Percentiles rank a stretch among this genome's conserved stretches.
These are phyloP conservation scores for Ricinus communis DNA, from an alignment of 345 rosid species.

Conservation along the genomic window DNA sequence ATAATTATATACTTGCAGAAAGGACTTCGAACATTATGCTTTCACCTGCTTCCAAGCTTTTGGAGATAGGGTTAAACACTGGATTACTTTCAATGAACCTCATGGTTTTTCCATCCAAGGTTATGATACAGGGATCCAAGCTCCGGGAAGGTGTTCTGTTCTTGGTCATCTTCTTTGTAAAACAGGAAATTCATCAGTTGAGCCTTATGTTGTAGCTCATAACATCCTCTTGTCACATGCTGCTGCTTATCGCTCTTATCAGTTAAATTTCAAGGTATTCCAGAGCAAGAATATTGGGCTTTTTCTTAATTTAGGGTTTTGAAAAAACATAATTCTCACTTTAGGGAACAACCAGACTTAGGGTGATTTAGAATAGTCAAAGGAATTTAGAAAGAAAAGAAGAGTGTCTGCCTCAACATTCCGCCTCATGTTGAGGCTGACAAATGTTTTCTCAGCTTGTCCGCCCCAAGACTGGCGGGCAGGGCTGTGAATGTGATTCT, in stretches of 20 bases:
- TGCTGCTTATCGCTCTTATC: slow-evolving; percentile 67
- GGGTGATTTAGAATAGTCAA: too few relatives aligned
- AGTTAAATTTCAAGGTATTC: slow-evolving; percentile 61
- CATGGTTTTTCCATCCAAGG: slow-evolving; percentile 81
- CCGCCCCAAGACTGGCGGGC: too few relatives aligned
- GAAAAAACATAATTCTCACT: too few relatives aligned
- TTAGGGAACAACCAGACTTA: too few relatives aligned
- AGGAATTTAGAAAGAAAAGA: too few relatives aligned
- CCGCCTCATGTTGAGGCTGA: too few relatives aligned
- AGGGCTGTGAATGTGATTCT: too few relatives aligned
- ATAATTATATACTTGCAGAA: slow-evolving; percentile 36
- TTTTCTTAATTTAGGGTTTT: too few relatives aligned
- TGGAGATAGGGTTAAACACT: slow-evolving; percentile 84
- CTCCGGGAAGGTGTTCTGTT: slow-evolving; percentile 94
- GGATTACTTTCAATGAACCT: slow-evolving; percentile 96
- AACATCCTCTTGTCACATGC: slow-evolving; percentile 83
- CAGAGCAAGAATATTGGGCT: too few relatives aligned
- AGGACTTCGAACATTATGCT: slow-evolving; percentile 71
- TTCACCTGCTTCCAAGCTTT: slow-evolving; percentile 77
- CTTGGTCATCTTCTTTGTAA: slow-evolving; percentile 67
- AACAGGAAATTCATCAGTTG: slow-evolving; percentile 68
- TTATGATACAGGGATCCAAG: slow-evolving; percentile 87
- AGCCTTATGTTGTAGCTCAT: slow-evolving; percentile 85
- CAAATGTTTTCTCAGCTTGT: too few relatives aligned
- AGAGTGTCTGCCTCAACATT: too few relatives aligned